A percentile compares a stretch with the other conserved stretches of the same genome.
Evolutionary conservation across 2,329 filamentous ascomycete genomes (phyloP).

Genomic region (Fusarium keratoplasticum): DNA sequence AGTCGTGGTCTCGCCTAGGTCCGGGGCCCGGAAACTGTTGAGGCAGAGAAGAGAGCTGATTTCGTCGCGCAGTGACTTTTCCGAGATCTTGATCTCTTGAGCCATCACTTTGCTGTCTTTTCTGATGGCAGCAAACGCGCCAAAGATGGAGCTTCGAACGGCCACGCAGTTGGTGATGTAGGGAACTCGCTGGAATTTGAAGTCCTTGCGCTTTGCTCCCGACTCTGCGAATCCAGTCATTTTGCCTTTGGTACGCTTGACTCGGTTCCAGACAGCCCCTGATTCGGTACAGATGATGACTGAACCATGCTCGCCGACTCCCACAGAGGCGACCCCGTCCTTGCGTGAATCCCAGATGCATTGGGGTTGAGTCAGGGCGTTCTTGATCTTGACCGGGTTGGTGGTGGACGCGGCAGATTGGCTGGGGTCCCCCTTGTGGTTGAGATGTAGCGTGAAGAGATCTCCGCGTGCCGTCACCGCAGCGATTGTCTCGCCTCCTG

Average conservation of each 20-base stretch:
- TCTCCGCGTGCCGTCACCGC: conserved; percentile 87
- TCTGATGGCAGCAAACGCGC: conserved; percentile 88
- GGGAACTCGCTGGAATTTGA: conserved; percentile 93
- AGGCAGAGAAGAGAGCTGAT: conserved; percentile 78
- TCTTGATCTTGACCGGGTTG: conserved; percentile 90
- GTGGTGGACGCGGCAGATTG: conserved; percentile 80
- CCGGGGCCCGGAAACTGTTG: conserved; percentile 63
- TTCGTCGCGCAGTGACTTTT: conserved; percentile 80
- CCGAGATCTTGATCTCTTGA: conserved; percentile 73
- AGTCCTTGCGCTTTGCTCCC: conserved; percentile 81
- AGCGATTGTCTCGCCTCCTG: conserved; percentile 91
- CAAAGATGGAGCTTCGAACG: conserved; percentile 89
- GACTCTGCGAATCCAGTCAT: conserved; percentile 63
- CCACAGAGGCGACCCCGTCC: conserved; percentile 86
- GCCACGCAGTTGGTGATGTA: conserved; percentile 86
- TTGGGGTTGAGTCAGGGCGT: conserved; percentile 80
- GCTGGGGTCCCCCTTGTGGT: conserved; percentile 71
- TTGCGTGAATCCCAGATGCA: conserved; percentile 92
- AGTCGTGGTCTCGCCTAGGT: conserved; percentile 45
- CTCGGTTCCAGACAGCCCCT: conserved; percentile 91
- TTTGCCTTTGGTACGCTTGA: conserved; percentile 85
- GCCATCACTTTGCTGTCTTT: conserved; percentile 86
- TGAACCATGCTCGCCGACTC: conserved; percentile 90
- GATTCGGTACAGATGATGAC: conserved; percentile 94
- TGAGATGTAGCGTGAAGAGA: conserved; percentile 86